These are phyloP conservation scores for Trichodelitschia bisporula DNA, from an alignment of 495 filamentous ascomycete species.

Conservation along the genomic window DNA sequence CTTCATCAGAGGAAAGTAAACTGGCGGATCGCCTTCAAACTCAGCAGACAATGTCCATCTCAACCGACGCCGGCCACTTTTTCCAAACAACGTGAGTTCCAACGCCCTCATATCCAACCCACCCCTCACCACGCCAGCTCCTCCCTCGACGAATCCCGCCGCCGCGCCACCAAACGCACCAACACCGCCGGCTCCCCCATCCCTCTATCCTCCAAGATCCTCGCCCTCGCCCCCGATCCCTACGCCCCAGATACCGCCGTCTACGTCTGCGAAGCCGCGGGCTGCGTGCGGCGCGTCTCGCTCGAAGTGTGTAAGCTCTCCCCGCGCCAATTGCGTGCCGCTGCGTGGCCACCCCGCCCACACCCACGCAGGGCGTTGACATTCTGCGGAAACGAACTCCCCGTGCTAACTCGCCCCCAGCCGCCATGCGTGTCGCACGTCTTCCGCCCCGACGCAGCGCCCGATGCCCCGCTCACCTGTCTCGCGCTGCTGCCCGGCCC, in stretches of 20 bases:
- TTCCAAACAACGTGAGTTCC: background rate
- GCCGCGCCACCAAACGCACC: conserved; percentile 52
- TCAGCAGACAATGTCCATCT: background rate
- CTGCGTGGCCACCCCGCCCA: conserved; percentile 1
- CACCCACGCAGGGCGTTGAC: background rate
- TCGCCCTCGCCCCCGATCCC: conserved; percentile 50
- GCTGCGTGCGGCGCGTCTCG: conserved; percentile 43
- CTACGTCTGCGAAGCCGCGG: conserved; percentile 64
- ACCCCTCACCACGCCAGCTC: conserved; percentile 24
- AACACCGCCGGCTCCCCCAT: conserved; percentile 73
- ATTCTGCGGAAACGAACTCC: background rate
- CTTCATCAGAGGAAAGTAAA: no score
- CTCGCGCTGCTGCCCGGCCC: conserved; percentile 22
- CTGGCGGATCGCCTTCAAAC: no score
- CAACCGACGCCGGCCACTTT: background rate
- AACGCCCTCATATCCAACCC: background rate
- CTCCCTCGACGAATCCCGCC: conserved; percentile 41
- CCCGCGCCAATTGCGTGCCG: background rate
- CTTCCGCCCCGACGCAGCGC: conserved; percentile 45
- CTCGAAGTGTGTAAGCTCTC: conserved; percentile 43
- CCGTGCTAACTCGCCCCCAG: background rate
- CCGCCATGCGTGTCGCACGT: conserved; percentile 13
- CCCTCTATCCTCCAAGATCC: conserved; percentile 57
- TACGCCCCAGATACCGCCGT: conserved; percentile 26
- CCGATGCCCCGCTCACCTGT: conserved; percentile 56